A percentile compares a stretch with the other conserved stretches of the same genome.
Evolutionary conservation across 2,329 filamentous ascomycete genomes (phyloP).

Genomic region (Colletotrichum echinochloae): DNA sequence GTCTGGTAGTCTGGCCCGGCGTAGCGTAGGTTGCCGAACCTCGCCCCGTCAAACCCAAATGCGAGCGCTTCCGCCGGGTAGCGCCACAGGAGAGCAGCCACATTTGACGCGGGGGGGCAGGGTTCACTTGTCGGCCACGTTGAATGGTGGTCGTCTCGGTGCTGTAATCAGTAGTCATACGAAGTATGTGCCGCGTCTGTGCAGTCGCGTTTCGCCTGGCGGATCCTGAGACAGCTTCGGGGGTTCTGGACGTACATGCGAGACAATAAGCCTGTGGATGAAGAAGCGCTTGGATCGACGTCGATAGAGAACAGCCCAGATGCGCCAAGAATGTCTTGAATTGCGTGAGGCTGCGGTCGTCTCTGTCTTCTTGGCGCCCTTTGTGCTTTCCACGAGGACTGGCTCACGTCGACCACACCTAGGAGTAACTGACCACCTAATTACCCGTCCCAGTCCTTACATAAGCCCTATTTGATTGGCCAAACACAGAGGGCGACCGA

Average conservation of each 20-base stretch:
- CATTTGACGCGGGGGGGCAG: background rate
- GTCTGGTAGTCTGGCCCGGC: background rate
- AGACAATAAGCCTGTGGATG: background rate
- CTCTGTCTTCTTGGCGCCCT: conserved; percentile 6
- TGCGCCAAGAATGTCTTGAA: background rate
- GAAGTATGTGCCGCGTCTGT: background rate
- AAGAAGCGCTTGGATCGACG: background rate
- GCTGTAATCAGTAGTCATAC: background rate
- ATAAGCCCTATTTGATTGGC: background rate
- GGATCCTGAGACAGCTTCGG: background rate
- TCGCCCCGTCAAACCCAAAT: background rate
- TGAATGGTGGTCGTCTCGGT: background rate
- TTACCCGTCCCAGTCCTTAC: background rate
- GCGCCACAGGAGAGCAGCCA: background rate
- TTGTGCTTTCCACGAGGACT: conserved; percentile 9
- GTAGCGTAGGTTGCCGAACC: background rate
- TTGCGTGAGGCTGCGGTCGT: background rate
- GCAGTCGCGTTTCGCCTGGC: background rate
- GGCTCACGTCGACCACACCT: background rate
- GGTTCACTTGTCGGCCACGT: background rate
- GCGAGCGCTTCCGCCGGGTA: background rate
- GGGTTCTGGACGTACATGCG: background rate
- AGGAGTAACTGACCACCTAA: too few relatives aligned
- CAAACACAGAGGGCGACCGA: background rate
- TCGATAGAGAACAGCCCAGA: background rate